A percentile compares a stretch with the other conserved stretches of the same genome.
phyloP scores from a whole-genome alignment of 148 eudicot genomes.

The Cornus florida region DNA sequence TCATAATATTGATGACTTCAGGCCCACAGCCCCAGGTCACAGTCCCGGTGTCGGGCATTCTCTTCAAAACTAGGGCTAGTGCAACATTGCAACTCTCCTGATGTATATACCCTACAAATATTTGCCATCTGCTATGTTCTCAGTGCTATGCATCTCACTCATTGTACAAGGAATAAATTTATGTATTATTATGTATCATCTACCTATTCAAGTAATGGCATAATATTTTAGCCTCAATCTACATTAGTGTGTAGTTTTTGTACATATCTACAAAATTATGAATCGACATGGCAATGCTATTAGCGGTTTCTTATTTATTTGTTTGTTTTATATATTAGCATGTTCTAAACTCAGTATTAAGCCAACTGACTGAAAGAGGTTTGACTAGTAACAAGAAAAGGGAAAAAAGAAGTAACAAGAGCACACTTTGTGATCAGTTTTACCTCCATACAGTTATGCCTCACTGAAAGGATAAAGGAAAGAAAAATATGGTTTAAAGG shows the following conservation, averaged over 20 bases:
- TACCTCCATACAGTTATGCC: background rate
- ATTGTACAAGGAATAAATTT: background rate
- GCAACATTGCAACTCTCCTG: constrained; percentile 11
- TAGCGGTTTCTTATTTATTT: background rate
- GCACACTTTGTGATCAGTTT: background rate
- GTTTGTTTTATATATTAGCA: background rate
- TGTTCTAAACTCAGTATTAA: too few relatives aligned
- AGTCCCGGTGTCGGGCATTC: constrained; percentile 34
- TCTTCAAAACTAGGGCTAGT: constrained; percentile 27
- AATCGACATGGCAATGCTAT: background rate
- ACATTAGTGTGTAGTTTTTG: background rate
- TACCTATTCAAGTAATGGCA: background rate
- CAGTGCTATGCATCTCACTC: background rate
- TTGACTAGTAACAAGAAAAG: background rate
- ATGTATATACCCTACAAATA: background rate
- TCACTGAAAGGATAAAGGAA: background rate
- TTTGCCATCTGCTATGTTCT: background rate
- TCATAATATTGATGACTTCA: constrained; percentile 23
- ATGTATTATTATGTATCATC: background rate
- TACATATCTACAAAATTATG: background rate
- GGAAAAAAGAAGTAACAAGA: background rate
- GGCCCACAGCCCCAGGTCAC: constrained; percentile 22
- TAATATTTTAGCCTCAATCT: background rate
- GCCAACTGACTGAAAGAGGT: too few relatives aligned
- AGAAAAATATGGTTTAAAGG: background rate